Base-by-base conservation (phyloP, 768 basidiomycete genomes). In the Cystofilobasidium ferigula region DNA sequence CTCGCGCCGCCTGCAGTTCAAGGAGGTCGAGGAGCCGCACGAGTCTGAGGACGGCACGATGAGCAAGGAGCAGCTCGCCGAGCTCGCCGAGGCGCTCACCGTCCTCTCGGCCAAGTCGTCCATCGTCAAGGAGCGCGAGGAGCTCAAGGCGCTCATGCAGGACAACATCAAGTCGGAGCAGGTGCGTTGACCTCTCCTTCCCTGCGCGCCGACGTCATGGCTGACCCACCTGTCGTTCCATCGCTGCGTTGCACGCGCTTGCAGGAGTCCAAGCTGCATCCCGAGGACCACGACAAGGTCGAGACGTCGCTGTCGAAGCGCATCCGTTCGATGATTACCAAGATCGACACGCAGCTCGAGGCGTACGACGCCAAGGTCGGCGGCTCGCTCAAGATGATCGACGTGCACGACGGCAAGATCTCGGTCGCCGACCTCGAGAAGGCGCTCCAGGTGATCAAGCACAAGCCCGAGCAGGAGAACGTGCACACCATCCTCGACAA, bases 31-130 rank as follows among this genome's bases (percentile, higher is more conserved):
- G 20, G 22, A n/a, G 8, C 57, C 40, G 20, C 38, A 56, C 28
- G 64, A 61, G 34, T 51, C 71, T 9, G 73, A 74, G 18, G 84
- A 86, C 70, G 91, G 90, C n/a, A 86, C 90, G 51, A 97, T 99
- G 94, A 98, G 92, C 2, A 84, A 87, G 13, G 94, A 98, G 72
- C 93, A 99, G 72, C 81, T 99, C 28, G 87, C 86, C 73, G 95
- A 99, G 77, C 82, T 99, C 42, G 86, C 86, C 43, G 92, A 94
- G 70, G 92, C 93, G 1, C 79, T 98, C 63, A 85, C 87, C 3
- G 83, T 98, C 72, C 79, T 98, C 62, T 93, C 91, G 22, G 88
- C 94, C 66, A 92, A 88, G 76, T 94, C 90, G 5, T 88, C 87
- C 69, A 93, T 98, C 40, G 82, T 98, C 65, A 92, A 97, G 78